Percentiles rank a stretch among this genome's conserved stretches.
Evolutionary conservation across 306 rosid species (phyloP).

Genomic region (Arachis hypogaea): DNA sequence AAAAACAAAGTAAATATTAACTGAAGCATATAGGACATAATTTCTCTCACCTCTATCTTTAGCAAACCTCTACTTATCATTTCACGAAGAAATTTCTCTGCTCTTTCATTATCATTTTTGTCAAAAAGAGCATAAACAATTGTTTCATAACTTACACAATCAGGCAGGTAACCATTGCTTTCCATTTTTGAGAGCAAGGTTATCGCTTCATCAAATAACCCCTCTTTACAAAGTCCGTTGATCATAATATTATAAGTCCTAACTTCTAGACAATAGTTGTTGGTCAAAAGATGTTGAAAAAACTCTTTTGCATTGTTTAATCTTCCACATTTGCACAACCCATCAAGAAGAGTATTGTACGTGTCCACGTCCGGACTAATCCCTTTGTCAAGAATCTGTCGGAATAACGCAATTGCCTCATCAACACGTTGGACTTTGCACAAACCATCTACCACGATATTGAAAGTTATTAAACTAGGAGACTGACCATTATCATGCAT

Average conservation of each 20-base stretch:
- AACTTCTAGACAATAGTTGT: background rate
- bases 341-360: background rate
- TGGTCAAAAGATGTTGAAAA: background rate
- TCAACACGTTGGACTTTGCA: background rate
- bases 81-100: background rate
- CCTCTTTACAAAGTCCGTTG: background rate
- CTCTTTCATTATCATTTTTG: background rate
- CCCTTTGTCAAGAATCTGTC: background rate
- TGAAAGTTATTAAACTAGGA: background rate
- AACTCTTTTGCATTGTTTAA: background rate
- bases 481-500: background rate
- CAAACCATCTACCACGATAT: background rate
- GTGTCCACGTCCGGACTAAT: conserved; percentile 9
- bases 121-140: background rate
- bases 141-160: background rate
- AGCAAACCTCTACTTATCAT: background rate
- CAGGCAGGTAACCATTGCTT: background rate
- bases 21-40: too few relatives aligned
- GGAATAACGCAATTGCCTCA: background rate
- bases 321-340: background rate
- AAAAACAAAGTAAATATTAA: too few relatives aligned
- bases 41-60: background rate
- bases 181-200: background rate
- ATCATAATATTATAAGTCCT: background rate
- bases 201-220: background rate